A percentile compares a stretch with the other conserved stretches of the same genome.
Conservation (phyloP, 441 rosid species). For the Capsella rubella region DNA sequence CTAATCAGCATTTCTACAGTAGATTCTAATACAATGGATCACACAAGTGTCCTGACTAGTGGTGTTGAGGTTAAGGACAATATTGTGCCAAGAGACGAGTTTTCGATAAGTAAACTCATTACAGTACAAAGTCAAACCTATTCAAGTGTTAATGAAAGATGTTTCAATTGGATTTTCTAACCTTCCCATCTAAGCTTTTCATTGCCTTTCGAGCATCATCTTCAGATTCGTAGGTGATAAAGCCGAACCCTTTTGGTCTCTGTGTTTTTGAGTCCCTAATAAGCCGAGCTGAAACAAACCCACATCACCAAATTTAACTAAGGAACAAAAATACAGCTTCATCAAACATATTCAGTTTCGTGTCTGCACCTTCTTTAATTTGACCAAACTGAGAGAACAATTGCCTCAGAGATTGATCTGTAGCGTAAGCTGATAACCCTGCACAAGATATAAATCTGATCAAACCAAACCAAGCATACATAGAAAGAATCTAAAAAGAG, state of each 20-base stretch:
- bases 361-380: conserved; percentile 54
- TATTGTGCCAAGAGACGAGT: neutral
- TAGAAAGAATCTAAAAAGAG: neutral
- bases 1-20: neutral
- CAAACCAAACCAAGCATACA: neutral
- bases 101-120: neutral
- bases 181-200: conserved; percentile 68
- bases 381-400: conserved; percentile 68
- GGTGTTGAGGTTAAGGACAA: too few species aligned
- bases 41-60: neutral
- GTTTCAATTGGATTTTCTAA: neutral
- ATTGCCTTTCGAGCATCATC: conserved; percentile 63
- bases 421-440: conserved; percentile 67
- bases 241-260: conserved; percentile 76
- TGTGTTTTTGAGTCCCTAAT: conserved; percentile 54
- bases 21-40: neutral
- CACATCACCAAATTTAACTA: neutral
- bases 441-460: neutral
- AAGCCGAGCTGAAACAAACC: conserved; percentile 51
- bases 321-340: neutral
- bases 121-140: neutral
- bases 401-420: conserved; percentile 48
- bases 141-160: too few species aligned
- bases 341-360: neutral
- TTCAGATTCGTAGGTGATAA: conserved; percentile 60